These are phyloP conservation scores for Stylosanthes scabra DNA, from an alignment of 331 rosid species.

Conservation along the genomic window DNA sequence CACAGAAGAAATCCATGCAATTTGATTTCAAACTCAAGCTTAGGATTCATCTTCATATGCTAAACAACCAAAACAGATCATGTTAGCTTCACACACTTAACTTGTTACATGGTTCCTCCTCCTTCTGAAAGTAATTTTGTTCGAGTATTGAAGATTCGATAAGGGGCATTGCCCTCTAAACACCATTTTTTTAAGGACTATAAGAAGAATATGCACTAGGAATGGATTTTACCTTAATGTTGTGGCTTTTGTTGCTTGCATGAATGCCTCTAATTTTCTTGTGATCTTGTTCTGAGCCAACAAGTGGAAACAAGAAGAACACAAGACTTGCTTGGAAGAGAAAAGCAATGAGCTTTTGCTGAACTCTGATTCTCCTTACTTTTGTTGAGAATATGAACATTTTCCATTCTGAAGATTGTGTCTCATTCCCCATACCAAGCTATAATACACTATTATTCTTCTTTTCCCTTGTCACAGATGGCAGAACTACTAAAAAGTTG, in stretches of 20 bases:
- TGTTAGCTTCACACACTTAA: constrained; percentile 15
- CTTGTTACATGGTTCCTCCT: background rate
- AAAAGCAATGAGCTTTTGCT: constrained; percentile 49
- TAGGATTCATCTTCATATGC: constrained; percentile 59
- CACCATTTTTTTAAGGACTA: background rate
- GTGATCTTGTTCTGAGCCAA: constrained; percentile 56
- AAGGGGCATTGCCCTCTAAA: too few species aligned
- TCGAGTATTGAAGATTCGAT: too few species aligned
- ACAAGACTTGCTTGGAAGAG: constrained; percentile 49
- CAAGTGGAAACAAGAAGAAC: constrained; percentile 45
- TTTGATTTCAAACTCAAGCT: constrained; percentile 60
- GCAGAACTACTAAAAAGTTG: constrained; percentile 25
- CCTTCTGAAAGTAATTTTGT: background rate
- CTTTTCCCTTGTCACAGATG: constrained; percentile 1
- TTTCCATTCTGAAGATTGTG: background rate
- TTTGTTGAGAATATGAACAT: constrained; percentile 14
- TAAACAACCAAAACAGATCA: constrained; percentile 20
- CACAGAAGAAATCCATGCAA: constrained; percentile 89
- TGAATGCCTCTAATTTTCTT: constrained; percentile 28
- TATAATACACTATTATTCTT: constrained; percentile 33
- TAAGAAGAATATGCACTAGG: constrained; percentile 25
- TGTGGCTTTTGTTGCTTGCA: constrained; percentile 44
- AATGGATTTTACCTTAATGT: constrained; percentile 53
- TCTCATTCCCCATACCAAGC: constrained; percentile 22
- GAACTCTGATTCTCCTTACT: constrained; percentile 45